Evolutionary conservation across 1,139 yeast genomes (phyloP).

Genomic region (Trichomonascaceae sp.): DNA sequence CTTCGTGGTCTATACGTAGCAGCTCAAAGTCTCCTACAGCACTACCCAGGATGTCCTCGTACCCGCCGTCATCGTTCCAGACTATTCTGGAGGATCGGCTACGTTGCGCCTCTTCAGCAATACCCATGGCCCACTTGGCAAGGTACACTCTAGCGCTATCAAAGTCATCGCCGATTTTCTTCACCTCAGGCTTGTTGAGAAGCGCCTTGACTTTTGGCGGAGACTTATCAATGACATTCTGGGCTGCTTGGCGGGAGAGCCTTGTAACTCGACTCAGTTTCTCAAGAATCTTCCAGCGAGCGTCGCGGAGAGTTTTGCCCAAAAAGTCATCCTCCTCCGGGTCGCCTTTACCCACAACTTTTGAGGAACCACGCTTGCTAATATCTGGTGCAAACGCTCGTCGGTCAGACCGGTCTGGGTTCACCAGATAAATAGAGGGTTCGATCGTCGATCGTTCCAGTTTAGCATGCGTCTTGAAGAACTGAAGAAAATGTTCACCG

Average conservation of each 20-base stretch:
- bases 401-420: constrained; percentile 69
- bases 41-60: constrained; percentile 39
- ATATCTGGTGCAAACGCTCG: constrained; percentile 54
- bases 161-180: constrained; percentile 72
- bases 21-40: constrained; percentile 60
- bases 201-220: constrained; percentile 45
- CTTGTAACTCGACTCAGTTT: constrained; percentile 75
- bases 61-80: constrained; percentile 29
- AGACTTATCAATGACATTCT: constrained; percentile 56
- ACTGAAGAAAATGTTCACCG: constrained; percentile 59
- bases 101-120: constrained; percentile 82
- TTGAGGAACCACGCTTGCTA: constrained; percentile 16
- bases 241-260: constrained; percentile 44
- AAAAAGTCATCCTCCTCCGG: constrained; percentile 17
- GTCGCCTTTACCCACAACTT: constrained; percentile 9
- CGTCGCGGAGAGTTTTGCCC: constrained; percentile 37
- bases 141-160: constrained; percentile 84
- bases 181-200: constrained; percentile 67
- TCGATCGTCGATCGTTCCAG: constrained; percentile 61
- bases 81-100: constrained; percentile 36
- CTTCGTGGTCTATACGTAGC: constrained; percentile 42
- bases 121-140: constrained; percentile 95
- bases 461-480: constrained; percentile 40
- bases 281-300: constrained; percentile 79
- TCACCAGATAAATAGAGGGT: constrained; percentile 56